A percentile compares a stretch with the other conserved stretches of the same genome.
Conservation (phyloP, 106 monocot genomes). For the Gastrodia elata region DNA sequence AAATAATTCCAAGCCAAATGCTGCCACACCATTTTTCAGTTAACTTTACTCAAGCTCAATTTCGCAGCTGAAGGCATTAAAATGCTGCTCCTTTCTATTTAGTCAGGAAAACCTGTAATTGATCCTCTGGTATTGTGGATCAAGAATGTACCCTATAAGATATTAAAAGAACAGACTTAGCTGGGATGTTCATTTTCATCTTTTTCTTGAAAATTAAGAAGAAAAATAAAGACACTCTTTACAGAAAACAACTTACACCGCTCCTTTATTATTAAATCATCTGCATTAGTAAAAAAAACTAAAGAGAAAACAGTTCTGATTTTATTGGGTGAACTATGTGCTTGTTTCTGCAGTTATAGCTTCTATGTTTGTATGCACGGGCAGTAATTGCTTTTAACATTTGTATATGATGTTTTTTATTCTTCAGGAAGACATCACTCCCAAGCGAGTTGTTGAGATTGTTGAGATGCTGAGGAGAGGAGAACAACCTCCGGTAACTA, state of each 20-base stretch:
- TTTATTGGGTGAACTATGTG: too few relatives aligned
- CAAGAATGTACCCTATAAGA: neutral
- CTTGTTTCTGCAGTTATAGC: neutral
- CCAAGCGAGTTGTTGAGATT: slow-evolving; percentile 79
- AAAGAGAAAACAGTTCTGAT: too few relatives aligned
- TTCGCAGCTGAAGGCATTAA: too few relatives aligned
- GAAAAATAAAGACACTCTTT: too few relatives aligned
- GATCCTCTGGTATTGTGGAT: neutral
- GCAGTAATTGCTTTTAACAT: neutral
- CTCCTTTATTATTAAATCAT: too few relatives aligned
- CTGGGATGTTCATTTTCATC: neutral
- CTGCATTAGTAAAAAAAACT: too few relatives aligned
- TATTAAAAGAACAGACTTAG: neutral
- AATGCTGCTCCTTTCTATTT: neutral
- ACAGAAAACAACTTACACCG: too few relatives aligned
- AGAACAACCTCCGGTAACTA: slow-evolving; percentile 71
- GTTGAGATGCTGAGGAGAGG: slow-evolving; percentile 89
- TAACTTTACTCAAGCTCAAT: too few relatives aligned
- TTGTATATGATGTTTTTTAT: neutral
- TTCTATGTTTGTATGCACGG: neutral
- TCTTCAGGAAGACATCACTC: slow-evolving; percentile 82
- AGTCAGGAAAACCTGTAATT: neutral
- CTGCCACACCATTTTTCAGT: too few relatives aligned
- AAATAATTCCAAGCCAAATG: too few relatives aligned
- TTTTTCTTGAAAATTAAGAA: neutral